Evolutionary conservation across 306 rosid species (phyloP).

Genomic region (Vigna radiata): DNA sequence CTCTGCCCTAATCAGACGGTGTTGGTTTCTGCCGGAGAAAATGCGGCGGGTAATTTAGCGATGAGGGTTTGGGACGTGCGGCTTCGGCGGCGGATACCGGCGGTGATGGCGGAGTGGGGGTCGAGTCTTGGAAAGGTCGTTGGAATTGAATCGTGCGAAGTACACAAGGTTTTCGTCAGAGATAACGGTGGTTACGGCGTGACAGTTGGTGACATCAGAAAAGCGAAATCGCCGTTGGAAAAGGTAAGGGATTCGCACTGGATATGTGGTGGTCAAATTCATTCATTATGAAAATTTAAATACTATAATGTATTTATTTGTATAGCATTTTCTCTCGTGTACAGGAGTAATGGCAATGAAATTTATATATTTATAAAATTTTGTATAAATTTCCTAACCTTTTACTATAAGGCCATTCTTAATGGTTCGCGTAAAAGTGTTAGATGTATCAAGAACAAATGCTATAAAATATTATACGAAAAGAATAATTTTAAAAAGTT

Average conservation of each 20-base stretch:
- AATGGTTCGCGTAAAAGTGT: too few species aligned
- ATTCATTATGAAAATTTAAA: slow-evolving; percentile 16
- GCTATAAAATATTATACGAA: too few species aligned
- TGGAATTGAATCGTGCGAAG: slow-evolving; percentile 52
- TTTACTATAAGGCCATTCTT: too few species aligned
- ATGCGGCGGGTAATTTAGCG: slow-evolving; percentile 35
- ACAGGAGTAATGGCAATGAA: background rate
- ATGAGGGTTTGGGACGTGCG: slow-evolving; percentile 73
- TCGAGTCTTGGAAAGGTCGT: slow-evolving; percentile 53
- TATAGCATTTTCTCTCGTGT: background rate
- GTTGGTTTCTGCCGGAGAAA: slow-evolving; percentile 43
- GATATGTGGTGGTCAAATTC: slow-evolving; percentile 59
- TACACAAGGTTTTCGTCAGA: slow-evolving; percentile 54
- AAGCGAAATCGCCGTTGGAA: slow-evolving; percentile 52
- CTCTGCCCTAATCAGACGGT: slow-evolving; percentile 39
- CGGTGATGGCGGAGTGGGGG: slow-evolving; percentile 67
- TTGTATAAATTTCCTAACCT: background rate
- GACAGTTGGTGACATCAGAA: slow-evolving; percentile 70
- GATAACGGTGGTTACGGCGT: slow-evolving; percentile 52
- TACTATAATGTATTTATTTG: background rate
- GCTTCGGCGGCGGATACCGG: slow-evolving; percentile 59
- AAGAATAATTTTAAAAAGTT: background rate
- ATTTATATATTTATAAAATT: background rate
- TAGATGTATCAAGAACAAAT: too few species aligned
- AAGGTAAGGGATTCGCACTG: slow-evolving; percentile 48